phyloP scores from a whole-genome alignment of 2,329 filamentous ascomycete genomes.

The Calonectria henricotiae region DNA sequence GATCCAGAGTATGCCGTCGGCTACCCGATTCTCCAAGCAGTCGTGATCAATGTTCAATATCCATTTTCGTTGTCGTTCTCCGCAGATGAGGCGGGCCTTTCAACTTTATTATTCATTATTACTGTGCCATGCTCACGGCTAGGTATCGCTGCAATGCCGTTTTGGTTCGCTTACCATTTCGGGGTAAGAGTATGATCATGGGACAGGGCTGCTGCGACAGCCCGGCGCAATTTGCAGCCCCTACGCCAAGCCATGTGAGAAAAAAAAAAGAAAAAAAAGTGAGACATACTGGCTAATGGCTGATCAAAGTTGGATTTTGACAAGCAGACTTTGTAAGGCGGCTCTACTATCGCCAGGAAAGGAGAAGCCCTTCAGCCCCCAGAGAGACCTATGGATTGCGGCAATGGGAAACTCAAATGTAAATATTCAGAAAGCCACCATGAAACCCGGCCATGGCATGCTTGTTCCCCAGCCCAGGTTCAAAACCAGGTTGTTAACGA shows the following conservation, averaged over 20 bases:
- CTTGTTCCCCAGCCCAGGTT: conserved; percentile 24
- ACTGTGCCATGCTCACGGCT: conserved; percentile 8
- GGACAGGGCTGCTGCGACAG: conserved; percentile 34
- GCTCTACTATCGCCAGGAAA: conserved; percentile 25
- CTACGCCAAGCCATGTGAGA: conserved; percentile 42
- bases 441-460: conserved; percentile 12
- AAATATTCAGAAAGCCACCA: conserved; percentile 21
- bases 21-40: conserved; percentile 10
- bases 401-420: conserved; percentile 9
- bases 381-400: background rate
- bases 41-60: background rate
- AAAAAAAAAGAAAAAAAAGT: conserved; percentile 42
- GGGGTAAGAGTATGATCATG: conserved; percentile 32
- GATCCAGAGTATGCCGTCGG: background rate
- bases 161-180: conserved; percentile 37
- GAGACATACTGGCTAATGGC: conserved; percentile 40
- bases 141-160: conserved; percentile 30
- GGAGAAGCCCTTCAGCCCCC: conserved; percentile 2
- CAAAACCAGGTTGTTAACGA: conserved; percentile 22
- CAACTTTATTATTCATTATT: conserved; percentile 17
- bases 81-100: conserved; percentile 12
- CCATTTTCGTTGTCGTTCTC: conserved; percentile 18
- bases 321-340: conserved; percentile 31
- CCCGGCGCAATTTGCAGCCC: conserved; percentile 47
- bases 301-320: conserved; percentile 39